phyloP scores from a whole-genome alignment of 1,139 yeast genomes.

The Pichiaceae sp. region DNA sequence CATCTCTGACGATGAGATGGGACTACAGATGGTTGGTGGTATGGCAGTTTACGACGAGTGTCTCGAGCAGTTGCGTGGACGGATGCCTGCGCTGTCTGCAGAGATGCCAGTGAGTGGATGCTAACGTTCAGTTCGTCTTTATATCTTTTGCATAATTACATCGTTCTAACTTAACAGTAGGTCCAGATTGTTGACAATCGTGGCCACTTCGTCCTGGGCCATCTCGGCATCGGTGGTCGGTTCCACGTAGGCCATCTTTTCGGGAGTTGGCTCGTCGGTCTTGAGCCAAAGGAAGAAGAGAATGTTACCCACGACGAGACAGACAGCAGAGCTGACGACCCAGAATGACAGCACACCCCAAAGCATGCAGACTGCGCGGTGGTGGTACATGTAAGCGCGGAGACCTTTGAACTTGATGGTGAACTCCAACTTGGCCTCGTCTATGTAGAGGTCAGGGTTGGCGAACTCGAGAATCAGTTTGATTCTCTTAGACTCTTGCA shows the following conservation, averaged over 20 bases:
- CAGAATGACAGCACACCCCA: slow-evolving; percentile 46
- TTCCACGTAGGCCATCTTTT: neutral
- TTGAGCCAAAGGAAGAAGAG: neutral
- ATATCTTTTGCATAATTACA: neutral
- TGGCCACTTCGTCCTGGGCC: neutral
- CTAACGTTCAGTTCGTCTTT: neutral
- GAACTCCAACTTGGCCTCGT: slow-evolving; percentile 9
- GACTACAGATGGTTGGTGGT: neutral
- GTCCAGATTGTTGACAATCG: neutral
- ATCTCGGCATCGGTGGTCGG: neutral
- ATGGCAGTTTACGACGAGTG: neutral
- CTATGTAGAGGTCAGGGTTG: slow-evolving; percentile 13
- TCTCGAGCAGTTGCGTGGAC: neutral
- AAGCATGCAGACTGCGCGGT: slow-evolving; percentile 37
- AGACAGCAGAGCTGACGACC: slow-evolving; percentile 27
- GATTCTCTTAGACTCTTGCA: slow-evolving; percentile 16
- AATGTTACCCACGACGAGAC: slow-evolving; percentile 6
- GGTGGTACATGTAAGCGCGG: slow-evolving; percentile 45
- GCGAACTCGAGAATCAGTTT: slow-evolving; percentile 29
- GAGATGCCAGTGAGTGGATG: neutral
- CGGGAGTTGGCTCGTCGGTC: neutral
- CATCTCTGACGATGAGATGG: neutral
- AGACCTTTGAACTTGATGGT: slow-evolving; percentile 43
- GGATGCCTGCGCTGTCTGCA: slow-evolving; percentile 1
- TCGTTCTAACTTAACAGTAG: neutral